Conservation (phyloP, 2,329 filamentous ascomycete species). For the Botrytis paeoniae region DNA sequence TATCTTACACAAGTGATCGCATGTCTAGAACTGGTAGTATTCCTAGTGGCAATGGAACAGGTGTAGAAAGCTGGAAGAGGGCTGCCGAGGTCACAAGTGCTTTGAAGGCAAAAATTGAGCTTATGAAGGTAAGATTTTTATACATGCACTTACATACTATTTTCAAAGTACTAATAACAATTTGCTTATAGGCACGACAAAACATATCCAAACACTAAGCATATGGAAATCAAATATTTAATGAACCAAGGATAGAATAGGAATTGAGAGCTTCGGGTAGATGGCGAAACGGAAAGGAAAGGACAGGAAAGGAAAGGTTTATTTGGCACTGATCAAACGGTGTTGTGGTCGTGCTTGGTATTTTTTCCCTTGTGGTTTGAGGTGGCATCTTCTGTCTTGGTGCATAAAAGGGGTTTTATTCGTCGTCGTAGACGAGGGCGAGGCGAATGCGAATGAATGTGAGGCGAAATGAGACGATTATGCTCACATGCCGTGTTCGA, state of each 20-base stretch:
- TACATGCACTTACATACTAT: neutral
- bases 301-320: slow-evolving; percentile 10
- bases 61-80: slow-evolving; percentile 91
- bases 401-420: slow-evolving; percentile 11
- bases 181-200: slow-evolving; percentile 46
- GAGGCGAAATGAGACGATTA: slow-evolving; percentile 6
- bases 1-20: slow-evolving; percentile 30
- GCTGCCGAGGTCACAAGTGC: slow-evolving; percentile 98
- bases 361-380: slow-evolving; percentile 12
- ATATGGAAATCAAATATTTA: slow-evolving; percentile 10
- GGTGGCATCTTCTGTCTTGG: slow-evolving; percentile 16
- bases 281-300: slow-evolving; percentile 15
- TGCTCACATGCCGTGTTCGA: slow-evolving; percentile 7
- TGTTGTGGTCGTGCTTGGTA: slow-evolving; percentile 21
- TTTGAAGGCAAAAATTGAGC: slow-evolving; percentile 93
- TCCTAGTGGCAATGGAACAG: slow-evolving; percentile 45
- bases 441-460: slow-evolving; percentile 5
- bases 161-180: slow-evolving; percentile 15
- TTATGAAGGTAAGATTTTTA: slow-evolving; percentile 75
- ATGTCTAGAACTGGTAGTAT: slow-evolving; percentile 28
- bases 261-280: slow-evolving; percentile 7
- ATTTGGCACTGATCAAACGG: slow-evolving; percentile 18
- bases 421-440: neutral
- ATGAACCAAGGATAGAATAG: slow-evolving; percentile 9
- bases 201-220: slow-evolving; percentile 45